Conservation (phyloP, 805 yeast genomes). For the Ogataea neopini region DNA sequence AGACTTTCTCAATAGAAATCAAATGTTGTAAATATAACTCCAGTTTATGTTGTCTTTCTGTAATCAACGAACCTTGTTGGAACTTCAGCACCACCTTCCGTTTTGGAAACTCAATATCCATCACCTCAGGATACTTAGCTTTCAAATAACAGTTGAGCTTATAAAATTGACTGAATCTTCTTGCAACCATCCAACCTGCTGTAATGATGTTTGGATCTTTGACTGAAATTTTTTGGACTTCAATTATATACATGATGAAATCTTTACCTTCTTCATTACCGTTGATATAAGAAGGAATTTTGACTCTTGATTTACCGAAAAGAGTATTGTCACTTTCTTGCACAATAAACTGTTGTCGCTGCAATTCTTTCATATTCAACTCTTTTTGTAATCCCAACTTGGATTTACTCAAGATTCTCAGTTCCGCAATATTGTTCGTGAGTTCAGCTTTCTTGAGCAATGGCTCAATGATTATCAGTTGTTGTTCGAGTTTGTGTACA, state of each 20-base stretch:
- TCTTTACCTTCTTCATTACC: conserved; percentile 60
- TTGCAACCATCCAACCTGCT: conserved; percentile 88
- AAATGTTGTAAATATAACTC: conserved; percentile 62
- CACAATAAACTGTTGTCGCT: conserved; percentile 76
- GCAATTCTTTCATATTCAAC: conserved; percentile 68
- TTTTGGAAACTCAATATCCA: conserved; percentile 55
- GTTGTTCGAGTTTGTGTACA: conserved; percentile 59
- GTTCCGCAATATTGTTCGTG: conserved; percentile 71
- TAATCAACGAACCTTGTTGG: conserved; percentile 63
- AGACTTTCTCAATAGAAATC: conserved; percentile 64
- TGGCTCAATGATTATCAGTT: conserved; percentile 63
- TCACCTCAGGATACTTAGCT: conserved; percentile 50
- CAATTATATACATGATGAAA: conserved; percentile 71
- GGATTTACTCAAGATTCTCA: conserved; percentile 68
- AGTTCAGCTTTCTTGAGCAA: conserved; percentile 79
- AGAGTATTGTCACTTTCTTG: conserved; percentile 81
- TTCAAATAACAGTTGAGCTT: conserved; percentile 66
- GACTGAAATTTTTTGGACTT: conserved; percentile 55
- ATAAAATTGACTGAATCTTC: conserved; percentile 84
- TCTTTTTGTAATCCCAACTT: conserved; percentile 67
- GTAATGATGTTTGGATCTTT: conserved; percentile 40
- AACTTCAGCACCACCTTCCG: conserved; percentile 69
- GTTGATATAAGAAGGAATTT: conserved; percentile 53
- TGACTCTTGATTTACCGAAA: conserved; percentile 61
- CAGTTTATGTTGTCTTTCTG: conserved; percentile 59